Conservation (phyloP, 768 basidiomycete species). For the Amanita fuliginea region DNA sequence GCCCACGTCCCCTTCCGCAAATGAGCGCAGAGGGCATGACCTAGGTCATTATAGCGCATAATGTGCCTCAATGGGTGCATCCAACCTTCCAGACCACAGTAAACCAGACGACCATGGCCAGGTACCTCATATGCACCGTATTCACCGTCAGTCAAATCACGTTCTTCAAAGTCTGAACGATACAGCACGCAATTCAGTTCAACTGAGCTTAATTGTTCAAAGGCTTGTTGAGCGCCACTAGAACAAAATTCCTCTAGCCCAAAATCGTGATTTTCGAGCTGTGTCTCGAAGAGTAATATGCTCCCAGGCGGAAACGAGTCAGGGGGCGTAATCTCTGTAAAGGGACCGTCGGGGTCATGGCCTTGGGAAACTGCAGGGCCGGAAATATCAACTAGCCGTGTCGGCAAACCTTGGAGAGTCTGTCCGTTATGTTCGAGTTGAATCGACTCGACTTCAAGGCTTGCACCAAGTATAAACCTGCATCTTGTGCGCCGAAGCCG, state of each 20-base stretch:
- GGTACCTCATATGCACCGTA: conserved; percentile 82
- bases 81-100: conserved; percentile 97
- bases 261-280: conserved; percentile 61
- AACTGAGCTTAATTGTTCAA: conserved; percentile 64
- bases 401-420: conserved; percentile 61
- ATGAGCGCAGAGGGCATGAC: conserved; percentile 84
- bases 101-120: conserved; percentile 60
- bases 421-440: conserved; percentile 36
- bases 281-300: conserved; percentile 86
- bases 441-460: conserved; percentile 56
- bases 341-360: conserved; percentile 56
- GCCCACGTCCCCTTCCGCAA: conserved; percentile 87
- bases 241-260: conserved; percentile 66
- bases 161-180: conserved; percentile 85
- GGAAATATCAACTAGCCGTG: conserved; percentile 53
- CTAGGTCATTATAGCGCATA: conserved; percentile 86
- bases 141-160: conserved; percentile 73
- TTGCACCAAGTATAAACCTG: conserved; percentile 73
- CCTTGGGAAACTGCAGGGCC: conserved; percentile 49
- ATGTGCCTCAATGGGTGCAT: conserved; percentile 81
- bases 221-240: conserved; percentile 60
- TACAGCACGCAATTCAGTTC: conserved; percentile 86
- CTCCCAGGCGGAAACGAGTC: conserved; percentile 93
- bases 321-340: conserved; percentile 73
- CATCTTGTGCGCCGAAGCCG: conserved; percentile 73